Evolutionary conservation across 106 monocot genomes (phyloP).

Genomic region (Allium sativum): DNA sequence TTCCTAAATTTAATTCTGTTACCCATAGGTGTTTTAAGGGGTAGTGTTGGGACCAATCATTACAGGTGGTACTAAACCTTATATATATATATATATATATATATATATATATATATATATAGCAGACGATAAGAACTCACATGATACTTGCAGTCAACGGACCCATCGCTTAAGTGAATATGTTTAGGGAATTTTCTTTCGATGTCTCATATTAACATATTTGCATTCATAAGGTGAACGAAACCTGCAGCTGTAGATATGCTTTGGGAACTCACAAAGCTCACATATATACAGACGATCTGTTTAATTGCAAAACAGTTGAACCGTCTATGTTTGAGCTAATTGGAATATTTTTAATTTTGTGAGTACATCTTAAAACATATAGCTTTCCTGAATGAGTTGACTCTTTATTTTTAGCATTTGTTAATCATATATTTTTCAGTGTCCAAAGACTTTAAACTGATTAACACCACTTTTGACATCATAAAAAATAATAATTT

Average conservation of each 20-base stretch:
- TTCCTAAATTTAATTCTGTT: too few relatives aligned
- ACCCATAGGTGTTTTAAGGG: too few relatives aligned
- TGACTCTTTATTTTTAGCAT: background rate
- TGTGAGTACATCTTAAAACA: constrained; percentile 36
- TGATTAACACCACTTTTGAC: too few relatives aligned
- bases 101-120: too few relatives aligned
- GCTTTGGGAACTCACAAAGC: constrained; percentile 47
- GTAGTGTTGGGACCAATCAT: too few relatives aligned
- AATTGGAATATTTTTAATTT: constrained; percentile 48
- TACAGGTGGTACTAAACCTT: too few relatives aligned
- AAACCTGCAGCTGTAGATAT: constrained; percentile 81
- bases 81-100: too few relatives aligned
- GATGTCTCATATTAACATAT: background rate
- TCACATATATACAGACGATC: constrained; percentile 54
- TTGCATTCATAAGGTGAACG: constrained; percentile 56
- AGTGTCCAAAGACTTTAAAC: too few relatives aligned
- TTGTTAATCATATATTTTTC: too few relatives aligned
- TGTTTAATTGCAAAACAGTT: constrained; percentile 63
- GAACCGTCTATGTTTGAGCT: constrained; percentile 55
- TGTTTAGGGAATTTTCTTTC: background rate
- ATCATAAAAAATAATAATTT: too few relatives aligned
- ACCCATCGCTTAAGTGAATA: background rate
- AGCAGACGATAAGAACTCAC: too few relatives aligned
- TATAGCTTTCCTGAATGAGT: background rate
- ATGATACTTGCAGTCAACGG: too few relatives aligned